Evolutionary conservation across 495 filamentous ascomycete species (phyloP), one percentile per base, ranked within the genome.

Genomic region (Penicillium psychrofluorescens): DNA sequence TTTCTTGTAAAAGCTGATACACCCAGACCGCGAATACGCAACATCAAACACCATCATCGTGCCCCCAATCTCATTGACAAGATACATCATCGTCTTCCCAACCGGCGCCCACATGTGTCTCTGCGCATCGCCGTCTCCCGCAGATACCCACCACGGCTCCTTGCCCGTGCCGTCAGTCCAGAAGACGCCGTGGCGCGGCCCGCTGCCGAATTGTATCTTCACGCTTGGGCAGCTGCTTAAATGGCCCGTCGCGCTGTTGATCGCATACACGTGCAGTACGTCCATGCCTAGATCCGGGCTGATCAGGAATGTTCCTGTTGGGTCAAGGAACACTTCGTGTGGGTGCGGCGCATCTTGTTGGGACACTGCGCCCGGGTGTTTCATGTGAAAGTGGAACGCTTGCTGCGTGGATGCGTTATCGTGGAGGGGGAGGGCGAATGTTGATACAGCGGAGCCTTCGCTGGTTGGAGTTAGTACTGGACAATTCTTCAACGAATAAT

Each of bases 241-340:
- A 3, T 51, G 37, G 4, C 65, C 66, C 6, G 59, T 71, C 11
- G 41, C 36, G 11, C 59, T 58, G 42, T 80, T 62, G 45, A 83
- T 76, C 27, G 54, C 50, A 61, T 79, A 87, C 34, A 88, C 62
- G 42, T 78, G 80, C 35, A 89, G 47, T n/a, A 82, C 53, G 53
- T 91, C 86, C 12, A 80, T 71, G 38, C 86, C 85, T 6, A 91
- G 67, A 45, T 91, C 86, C 8, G 86, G 83, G 7, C 80, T 70
- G 0, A 88, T 47, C 12, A 86, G 51, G 63, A 78, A 90, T 15
- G 66, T 54, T 1, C 71, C 77, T 0, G 80, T 83, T 11, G 86
- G 86, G 54, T 91, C 86, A 16, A 88, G 56, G 49, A 87, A 52
- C 28, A 75, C 77, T 42, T 85, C 64, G 51, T 91, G 86, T 8